Percentiles rank a stretch among this genome's conserved stretches.
phyloP scores from a whole-genome alignment of 257 asterid species.

The Petrea volubilis region DNA sequence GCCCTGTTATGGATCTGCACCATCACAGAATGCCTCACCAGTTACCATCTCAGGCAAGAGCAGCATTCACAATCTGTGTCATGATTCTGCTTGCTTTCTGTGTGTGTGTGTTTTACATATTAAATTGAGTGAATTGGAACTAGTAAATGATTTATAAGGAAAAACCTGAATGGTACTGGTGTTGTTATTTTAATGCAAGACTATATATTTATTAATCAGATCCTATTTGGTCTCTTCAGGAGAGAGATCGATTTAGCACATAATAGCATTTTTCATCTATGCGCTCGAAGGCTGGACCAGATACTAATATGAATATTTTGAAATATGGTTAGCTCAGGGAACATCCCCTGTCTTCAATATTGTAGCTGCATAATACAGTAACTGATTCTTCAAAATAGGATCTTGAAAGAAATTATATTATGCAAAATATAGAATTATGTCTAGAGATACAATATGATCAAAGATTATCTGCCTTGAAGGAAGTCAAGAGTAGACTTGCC shows the following conservation, averaged over 20 bases:
- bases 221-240: neutral
- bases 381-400: neutral
- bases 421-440: neutral
- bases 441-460: neutral
- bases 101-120: neutral
- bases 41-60: conserved; percentile 44
- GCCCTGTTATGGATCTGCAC: conserved; percentile 8
- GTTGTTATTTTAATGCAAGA: neutral
- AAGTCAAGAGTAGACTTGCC: neutral
- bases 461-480: neutral
- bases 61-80: conserved; percentile 14
- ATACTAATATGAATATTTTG: neutral
- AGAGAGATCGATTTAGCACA: neutral
- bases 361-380: conserved; percentile 2
- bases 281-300: neutral
- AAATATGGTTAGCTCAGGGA: neutral
- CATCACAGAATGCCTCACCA: conserved; percentile 24
- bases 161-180: neutral
- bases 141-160: neutral
- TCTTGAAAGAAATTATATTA: neutral
- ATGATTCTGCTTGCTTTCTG: conserved; percentile 7
- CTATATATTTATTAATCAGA: neutral
- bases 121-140: neutral
- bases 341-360: neutral
- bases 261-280: neutral